A percentile compares a stretch with the other conserved stretches of the same genome.
Evolutionary conservation across 2,329 filamentous ascomycete species (phyloP).

Genomic region (Sclerotiophoma versabilis): DNA sequence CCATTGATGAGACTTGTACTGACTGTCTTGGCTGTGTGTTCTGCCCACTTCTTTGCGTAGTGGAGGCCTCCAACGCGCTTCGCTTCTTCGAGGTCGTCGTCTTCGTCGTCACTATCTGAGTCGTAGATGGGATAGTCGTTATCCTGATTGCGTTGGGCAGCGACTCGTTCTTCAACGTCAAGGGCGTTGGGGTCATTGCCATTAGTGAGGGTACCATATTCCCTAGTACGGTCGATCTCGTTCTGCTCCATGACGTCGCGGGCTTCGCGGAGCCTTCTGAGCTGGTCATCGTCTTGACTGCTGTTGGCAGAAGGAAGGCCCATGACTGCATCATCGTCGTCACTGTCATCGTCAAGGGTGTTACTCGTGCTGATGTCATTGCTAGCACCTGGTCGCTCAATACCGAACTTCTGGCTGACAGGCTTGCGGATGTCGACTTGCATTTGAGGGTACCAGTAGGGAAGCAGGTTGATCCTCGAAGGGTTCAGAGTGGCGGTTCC

Average conservation of each 20-base stretch:
- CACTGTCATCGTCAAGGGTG: slow-evolving; percentile 77
- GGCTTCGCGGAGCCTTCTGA: slow-evolving; percentile 58
- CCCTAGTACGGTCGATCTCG: slow-evolving; percentile 56
- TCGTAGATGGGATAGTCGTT: slow-evolving; percentile 90
- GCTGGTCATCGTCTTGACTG: slow-evolving; percentile 53
- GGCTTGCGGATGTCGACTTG: slow-evolving; percentile 96
- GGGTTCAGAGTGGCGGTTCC: slow-evolving; percentile 89
- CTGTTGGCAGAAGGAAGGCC: slow-evolving; percentile 36
- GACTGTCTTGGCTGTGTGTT: slow-evolving; percentile 59
- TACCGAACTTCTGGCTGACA: slow-evolving; percentile 85
- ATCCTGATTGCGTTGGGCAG: slow-evolving; percentile 67
- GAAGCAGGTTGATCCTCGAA: slow-evolving; percentile 83
- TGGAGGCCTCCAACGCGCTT: slow-evolving; percentile 76
- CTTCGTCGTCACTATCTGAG: slow-evolving; percentile 82
- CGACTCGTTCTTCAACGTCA: slow-evolving; percentile 86
- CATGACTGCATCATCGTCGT: slow-evolving; percentile 60
- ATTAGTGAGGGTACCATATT: slow-evolving; percentile 54
- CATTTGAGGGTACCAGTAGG: slow-evolving; percentile 99
- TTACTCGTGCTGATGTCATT: slow-evolving; percentile 79
- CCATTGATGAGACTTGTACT: slow-evolving; percentile 44
- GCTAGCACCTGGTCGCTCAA: slow-evolving; percentile 78
- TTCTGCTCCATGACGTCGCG: slow-evolving; percentile 60
- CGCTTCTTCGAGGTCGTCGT: slow-evolving; percentile 78
- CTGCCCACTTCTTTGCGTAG: slow-evolving; percentile 68
- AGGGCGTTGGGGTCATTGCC: slow-evolving; percentile 54